Base-by-base conservation (phyloP, 176 grass and related monocot species). In the Triticum turgidum region DNA sequence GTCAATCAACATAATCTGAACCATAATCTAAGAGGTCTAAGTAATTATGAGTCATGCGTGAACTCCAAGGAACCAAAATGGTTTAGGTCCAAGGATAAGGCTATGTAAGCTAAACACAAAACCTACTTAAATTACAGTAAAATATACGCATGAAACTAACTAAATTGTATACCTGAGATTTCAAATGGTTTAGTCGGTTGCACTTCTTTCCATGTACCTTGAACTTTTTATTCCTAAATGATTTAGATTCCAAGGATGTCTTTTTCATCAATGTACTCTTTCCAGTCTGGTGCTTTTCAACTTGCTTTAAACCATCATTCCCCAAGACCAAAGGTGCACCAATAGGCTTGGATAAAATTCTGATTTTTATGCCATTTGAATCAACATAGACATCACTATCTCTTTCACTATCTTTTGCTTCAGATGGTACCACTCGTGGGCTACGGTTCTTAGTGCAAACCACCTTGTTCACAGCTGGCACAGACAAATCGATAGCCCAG, bases 301-400 rank as follows among this genome's bases (percentile, higher is more conserved):
- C 73, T 86, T 90, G 88, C 88, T 61, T 77, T 78, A 73, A 70
- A 66, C 72, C 34, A 77, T 93, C 89, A 68, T 92, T 88, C 12
- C 38, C 85, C 33, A 75, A 86, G 65, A 91, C 61, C 41, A 69
- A 13, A 58, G 87, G 62, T 73, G 51, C 24, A 83, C 91, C 89
- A 73, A 34, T 89, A 39, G 65, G 69, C 63, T 98, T 94, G 45
- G 97, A 98, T 29, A 98, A 62, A 83, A 94, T 91, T 33, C 92
- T 85, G 49, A 98, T 87, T 84, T 98, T 98, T 90, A 95, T 93
- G 38, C 95, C 95, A 32, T 93, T 95, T 25, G 95, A 95, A 95
- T 98, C 97, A 81, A 92, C 94, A 89, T 98, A 92, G 75, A 96
- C 97, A 49, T 88, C 79, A 63, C 72, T 90, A 87, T 95, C 92